Conservation (phyloP, 2,329 filamentous ascomycete genomes). For the Phyllosticta citribraziliensis region DNA sequence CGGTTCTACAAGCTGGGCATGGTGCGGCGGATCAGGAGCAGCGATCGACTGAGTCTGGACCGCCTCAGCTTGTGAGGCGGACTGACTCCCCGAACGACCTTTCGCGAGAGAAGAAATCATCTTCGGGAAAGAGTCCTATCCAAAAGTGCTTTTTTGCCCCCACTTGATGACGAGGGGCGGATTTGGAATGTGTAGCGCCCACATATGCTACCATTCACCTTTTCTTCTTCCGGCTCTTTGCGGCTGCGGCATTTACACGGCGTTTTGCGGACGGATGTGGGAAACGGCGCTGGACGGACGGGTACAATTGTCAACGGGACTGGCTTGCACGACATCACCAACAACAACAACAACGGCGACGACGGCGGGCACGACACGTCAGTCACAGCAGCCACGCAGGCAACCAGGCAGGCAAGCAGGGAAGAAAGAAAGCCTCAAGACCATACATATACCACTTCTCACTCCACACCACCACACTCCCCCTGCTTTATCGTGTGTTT, state of each 20-base stretch:
- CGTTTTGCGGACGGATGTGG: background rate
- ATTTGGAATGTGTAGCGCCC: background rate
- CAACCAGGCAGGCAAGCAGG: no score
- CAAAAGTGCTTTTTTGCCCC: background rate
- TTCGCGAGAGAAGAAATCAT: background rate
- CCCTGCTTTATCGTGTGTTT: no score
- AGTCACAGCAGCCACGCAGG: no score
- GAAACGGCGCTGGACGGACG: background rate
- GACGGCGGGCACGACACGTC: no score
- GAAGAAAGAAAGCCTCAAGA: no score
- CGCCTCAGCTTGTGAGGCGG: slow-evolving; percentile 56
- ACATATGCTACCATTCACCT: background rate
- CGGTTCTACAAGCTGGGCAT: slow-evolving; percentile 74
- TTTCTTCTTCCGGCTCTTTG: background rate
- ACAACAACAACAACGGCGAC: background rate
- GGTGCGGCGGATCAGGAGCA: slow-evolving; percentile 61
- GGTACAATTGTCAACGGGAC: background rate
- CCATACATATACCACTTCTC: no score
- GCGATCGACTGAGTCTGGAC: slow-evolving; percentile 65
- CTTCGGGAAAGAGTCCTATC: background rate
- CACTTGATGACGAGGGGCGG: no score
- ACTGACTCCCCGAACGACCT: no score
- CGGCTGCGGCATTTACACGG: background rate
- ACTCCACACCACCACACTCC: no score
- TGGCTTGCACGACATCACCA: background rate